Evolutionary conservation across 1,284 basidiomycete species (phyloP).

Genomic region (Austroboletus niveus): DNA sequence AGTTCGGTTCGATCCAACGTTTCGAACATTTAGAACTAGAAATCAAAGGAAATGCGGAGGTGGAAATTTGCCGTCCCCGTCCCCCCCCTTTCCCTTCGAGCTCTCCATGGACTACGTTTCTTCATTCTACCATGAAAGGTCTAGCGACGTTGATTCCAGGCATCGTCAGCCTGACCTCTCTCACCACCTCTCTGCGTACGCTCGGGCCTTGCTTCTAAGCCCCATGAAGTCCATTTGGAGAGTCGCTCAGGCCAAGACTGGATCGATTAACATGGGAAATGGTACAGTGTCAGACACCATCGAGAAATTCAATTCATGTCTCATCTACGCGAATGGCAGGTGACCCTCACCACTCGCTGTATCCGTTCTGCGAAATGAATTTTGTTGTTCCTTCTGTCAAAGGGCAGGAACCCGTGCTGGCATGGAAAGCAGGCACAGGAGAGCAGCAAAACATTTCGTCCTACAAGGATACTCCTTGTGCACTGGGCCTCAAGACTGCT

Average conservation of each 20-base stretch:
- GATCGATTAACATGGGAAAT: slow-evolving; percentile 36
- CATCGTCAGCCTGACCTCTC: slow-evolving; percentile 29
- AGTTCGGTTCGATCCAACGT: no score
- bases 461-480: slow-evolving; percentile 27
- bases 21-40: no score
- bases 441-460: slow-evolving; percentile 29
- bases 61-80: background rate
- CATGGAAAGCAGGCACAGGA: slow-evolving; percentile 25
- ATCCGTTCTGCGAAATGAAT: slow-evolving; percentile 31
- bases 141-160: slow-evolving; percentile 15
- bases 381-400: slow-evolving; percentile 31
- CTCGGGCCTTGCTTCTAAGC: slow-evolving; percentile 30
- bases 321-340: slow-evolving; percentile 9
- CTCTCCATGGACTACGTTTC: slow-evolving; percentile 27
- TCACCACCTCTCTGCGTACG: slow-evolving; percentile 30
- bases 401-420: slow-evolving; percentile 26
- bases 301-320: slow-evolving; percentile 14
- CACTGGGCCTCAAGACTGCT: slow-evolving; percentile 30
- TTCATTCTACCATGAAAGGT: slow-evolving; percentile 10
- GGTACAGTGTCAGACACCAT: no score
- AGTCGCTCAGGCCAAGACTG: slow-evolving; percentile 32
- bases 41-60: no score
- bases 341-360: slow-evolving; percentile 31
- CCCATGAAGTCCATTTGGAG: slow-evolving; percentile 36
- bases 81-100: background rate